Percentiles rank a stretch among this genome's conserved stretches.
Conservation (phyloP, 139 green algal genomes). For the Nannochloris sp. region DNA sequence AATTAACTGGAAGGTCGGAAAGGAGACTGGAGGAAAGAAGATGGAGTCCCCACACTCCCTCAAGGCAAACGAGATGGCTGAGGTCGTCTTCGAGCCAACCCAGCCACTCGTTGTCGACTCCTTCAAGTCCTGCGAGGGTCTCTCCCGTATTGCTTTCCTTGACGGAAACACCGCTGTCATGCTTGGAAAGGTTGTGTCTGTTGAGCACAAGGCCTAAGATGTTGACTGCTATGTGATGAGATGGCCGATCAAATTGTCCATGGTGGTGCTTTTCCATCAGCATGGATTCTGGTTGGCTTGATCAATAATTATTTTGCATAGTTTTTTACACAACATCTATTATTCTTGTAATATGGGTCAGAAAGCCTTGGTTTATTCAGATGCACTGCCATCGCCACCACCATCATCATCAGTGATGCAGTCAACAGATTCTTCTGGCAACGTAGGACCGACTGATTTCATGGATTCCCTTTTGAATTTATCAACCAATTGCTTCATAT, state of each 20-base stretch:
- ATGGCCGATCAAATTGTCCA: neutral
- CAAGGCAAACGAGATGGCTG: conserved; percentile 89
- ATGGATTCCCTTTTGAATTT: neutral
- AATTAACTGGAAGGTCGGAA: conserved; percentile 89
- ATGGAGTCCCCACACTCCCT: conserved; percentile 68
- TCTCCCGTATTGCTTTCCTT: conserved; percentile 87
- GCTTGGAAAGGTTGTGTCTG: conserved; percentile 78
- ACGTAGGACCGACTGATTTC: neutral
- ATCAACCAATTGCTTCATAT: conserved; percentile 6
- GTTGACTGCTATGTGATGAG: conserved; percentile 1
- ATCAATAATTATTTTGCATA: neutral
- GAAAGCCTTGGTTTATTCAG: neutral
- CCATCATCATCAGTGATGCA: no score
- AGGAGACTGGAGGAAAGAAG: conserved; percentile 94
- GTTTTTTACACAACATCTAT: conserved; percentile 8
- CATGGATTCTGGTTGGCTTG: no score
- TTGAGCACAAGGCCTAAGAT: conserved; percentile 39
- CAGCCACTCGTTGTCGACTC: conserved; percentile 81
- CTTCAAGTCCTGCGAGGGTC: conserved; percentile 88
- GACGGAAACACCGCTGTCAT: conserved; percentile 93
- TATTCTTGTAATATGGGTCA: conserved; percentile 4
- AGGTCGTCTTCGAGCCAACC: conserved; percentile 74
- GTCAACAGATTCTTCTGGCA: no score
- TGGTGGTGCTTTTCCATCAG: no score
- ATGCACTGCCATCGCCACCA: no score